These are phyloP conservation scores for Alternaria triticina DNA, from an alignment of 2,329 filamentous ascomycete genomes.

Conservation along the genomic window DNA sequence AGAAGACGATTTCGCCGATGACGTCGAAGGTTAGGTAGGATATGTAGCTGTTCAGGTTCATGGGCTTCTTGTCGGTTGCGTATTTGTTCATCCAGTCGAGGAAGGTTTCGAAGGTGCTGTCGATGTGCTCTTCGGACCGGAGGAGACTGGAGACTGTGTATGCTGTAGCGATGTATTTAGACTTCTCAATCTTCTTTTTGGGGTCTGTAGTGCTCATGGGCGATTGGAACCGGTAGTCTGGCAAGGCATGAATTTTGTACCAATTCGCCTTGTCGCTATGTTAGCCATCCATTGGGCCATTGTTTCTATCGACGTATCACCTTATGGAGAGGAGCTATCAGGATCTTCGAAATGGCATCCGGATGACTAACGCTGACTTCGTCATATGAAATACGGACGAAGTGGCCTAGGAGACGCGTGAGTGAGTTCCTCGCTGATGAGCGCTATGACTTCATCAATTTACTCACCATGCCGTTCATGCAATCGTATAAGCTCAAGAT, in stretches of 20 bases:
- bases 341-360: constrained; percentile 48
- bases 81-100: background rate
- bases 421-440: too few species aligned
- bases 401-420: constrained; percentile 31
- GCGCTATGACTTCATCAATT: too few species aligned
- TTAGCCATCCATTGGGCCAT: background rate
- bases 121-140: constrained; percentile 29
- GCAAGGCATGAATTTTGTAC: constrained; percentile 48
- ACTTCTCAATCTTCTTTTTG: constrained; percentile 38
- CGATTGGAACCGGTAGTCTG: constrained; percentile 51
- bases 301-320: constrained; percentile 14
- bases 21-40: constrained; percentile 52
- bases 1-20: constrained; percentile 47
- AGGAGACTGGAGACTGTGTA: constrained; percentile 40
- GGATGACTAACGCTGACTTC: constrained; percentile 55
- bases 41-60: constrained; percentile 45
- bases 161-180: constrained; percentile 17
- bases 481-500: constrained; percentile 47
- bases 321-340: constrained; percentile 44
- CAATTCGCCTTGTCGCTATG: constrained; percentile 34
- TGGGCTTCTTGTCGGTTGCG: background rate
- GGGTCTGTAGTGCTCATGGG: constrained; percentile 50
- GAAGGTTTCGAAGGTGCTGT: constrained; percentile 17
- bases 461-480: too few species aligned
- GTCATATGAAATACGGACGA: constrained; percentile 54